phyloP scores from a whole-genome alignment of 805 yeast genomes.

The Komagataella pseudopastoris region DNA sequence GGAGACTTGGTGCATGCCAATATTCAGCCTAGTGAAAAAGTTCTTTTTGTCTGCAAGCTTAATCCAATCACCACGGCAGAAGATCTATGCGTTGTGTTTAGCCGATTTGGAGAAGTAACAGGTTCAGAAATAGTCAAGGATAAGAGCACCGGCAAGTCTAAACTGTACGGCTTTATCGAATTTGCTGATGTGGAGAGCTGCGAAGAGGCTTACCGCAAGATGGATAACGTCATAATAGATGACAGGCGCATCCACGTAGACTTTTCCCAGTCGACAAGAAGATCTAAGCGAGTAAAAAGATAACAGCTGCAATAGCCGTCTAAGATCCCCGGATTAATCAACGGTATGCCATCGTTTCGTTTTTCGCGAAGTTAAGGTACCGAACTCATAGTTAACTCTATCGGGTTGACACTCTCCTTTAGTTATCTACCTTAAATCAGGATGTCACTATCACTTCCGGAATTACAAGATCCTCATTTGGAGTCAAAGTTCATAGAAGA shows the following conservation, averaged over 20 bases:
- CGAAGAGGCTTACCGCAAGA: slow-evolving; percentile 47
- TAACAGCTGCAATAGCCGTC: neutral
- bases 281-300: slow-evolving; percentile 1
- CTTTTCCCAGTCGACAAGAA: slow-evolving; percentile 42
- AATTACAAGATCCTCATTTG: neutral
- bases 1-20: slow-evolving; percentile 51
- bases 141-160: slow-evolving; percentile 29
- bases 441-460: neutral
- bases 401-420: neutral
- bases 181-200: slow-evolving; percentile 32
- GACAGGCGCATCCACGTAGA: slow-evolving; percentile 54
- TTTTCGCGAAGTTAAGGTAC: neutral
- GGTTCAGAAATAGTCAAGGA: slow-evolving; percentile 41
- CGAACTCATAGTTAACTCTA: neutral
- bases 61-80: slow-evolving; percentile 49
- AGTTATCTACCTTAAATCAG: neutral
- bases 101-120: slow-evolving; percentile 43
- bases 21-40: slow-evolving; percentile 46
- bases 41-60: slow-evolving; percentile 48
- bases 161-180: slow-evolving; percentile 55
- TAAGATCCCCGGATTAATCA: neutral
- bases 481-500: neutral
- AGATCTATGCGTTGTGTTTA: slow-evolving; percentile 41
- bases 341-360: neutral
- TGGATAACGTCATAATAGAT: slow-evolving; percentile 52